Evolutionary conservation across 2,329 filamentous ascomycete genomes (phyloP).

Genomic region (Periconia sp.): DNA sequence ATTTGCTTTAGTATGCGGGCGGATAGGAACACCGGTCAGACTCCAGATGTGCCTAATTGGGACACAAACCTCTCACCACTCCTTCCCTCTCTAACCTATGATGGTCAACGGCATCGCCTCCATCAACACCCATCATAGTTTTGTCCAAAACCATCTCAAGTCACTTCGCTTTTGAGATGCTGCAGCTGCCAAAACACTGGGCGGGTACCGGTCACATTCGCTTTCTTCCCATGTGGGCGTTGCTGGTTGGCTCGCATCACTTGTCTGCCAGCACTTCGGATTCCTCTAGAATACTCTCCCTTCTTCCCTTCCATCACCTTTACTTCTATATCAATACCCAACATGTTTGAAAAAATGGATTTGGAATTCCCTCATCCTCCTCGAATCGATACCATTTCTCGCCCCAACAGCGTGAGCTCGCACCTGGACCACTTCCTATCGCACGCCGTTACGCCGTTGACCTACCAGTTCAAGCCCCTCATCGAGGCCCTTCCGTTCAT

Average conservation of each 20-base stretch:
- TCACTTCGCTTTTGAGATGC: not conserved
- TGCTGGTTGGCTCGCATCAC: not conserved
- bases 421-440: not conserved
- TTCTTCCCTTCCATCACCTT: not conserved
- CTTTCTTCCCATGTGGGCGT: not conserved
- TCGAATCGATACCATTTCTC: not conserved
- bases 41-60: not conserved
- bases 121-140: not conserved
- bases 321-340: too few relatives aligned
- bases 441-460: not conserved
- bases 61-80: too few relatives aligned
- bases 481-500: not conserved
- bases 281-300: not conserved
- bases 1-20: slow-evolving; percentile 4
- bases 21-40: not conserved
- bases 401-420: not conserved
- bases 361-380: too few relatives aligned
- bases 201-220: not conserved
- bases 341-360: too few relatives aligned
- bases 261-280: not conserved
- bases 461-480: not conserved
- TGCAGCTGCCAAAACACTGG: not conserved
- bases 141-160: not conserved
- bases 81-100: not conserved
- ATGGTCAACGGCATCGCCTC: not conserved